phyloP scores from a whole-genome alignment of 1,284 basidiomycete genomes.

The Quambalaria eucalypti region DNA sequence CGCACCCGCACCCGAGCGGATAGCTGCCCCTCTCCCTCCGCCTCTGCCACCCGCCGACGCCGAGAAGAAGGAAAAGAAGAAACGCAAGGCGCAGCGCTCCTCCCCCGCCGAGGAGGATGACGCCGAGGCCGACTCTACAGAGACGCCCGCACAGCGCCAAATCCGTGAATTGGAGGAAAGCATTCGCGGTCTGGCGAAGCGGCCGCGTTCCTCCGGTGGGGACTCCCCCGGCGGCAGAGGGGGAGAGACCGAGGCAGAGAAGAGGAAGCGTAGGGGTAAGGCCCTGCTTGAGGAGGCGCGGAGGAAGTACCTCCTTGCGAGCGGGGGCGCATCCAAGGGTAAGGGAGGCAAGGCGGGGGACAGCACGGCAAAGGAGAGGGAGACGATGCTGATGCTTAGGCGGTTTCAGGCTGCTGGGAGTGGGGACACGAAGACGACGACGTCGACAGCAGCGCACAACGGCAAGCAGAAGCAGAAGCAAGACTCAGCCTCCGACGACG shows the following conservation, averaged over 20 bases:
- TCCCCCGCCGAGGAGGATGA: not conserved
- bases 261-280: constrained; percentile 5
- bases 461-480: not conserved
- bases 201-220: too few relatives aligned
- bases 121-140: not conserved
- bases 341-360: not conserved
- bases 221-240: too few relatives aligned
- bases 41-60: constrained; percentile 1
- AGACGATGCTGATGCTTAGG: constrained; percentile 11
- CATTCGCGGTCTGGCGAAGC: constrained; percentile 6
- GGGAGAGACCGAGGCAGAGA: constrained; percentile 6
- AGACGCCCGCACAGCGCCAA: not conserved
- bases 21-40: constrained; percentile 1
- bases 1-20: not conserved
- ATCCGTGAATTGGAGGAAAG: constrained; percentile 11
- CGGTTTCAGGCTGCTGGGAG: constrained; percentile 12
- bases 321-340: constrained; percentile 1
- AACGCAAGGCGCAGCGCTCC: not conserved
- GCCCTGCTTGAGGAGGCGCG: constrained; percentile 9
- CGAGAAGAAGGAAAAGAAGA: not conserved
- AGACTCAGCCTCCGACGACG: not conserved
- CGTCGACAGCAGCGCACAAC: not conserved
- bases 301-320: constrained; percentile 7
- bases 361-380: constrained; percentile 5
- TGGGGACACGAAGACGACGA: not conserved